Evolutionary conservation across 768 basidiomycete species (phyloP).

Genomic region (Vishniacozyma victoriae): DNA sequence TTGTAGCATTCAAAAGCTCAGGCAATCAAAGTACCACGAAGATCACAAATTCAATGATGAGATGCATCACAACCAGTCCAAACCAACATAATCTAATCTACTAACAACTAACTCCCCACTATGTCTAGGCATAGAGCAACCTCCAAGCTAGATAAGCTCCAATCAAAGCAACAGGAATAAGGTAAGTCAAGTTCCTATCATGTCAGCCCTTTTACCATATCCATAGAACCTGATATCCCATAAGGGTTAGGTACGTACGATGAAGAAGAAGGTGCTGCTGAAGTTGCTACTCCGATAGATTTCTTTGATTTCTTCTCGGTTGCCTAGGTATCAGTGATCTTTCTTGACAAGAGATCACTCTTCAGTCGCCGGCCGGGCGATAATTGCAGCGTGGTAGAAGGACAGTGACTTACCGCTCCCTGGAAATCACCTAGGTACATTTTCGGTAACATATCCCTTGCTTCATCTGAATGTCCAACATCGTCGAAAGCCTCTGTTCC

Average conservation of each 20-base stretch:
- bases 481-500: conserved; percentile 99
- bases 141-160: conserved; percentile 86
- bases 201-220: no score
- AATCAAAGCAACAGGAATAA: conserved; percentile 65
- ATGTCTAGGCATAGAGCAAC: conserved; percentile 58
- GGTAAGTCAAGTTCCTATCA: not conserved
- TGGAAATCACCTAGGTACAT: conserved; percentile 81
- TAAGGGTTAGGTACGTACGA: no score
- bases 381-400: no score
- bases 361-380: no score
- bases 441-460: conserved; percentile 70
- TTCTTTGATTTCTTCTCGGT: no score
- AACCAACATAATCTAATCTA: not conserved
- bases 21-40: no score
- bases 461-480: conserved; percentile 98
- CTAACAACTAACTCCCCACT: no score
- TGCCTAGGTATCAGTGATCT: not conserved
- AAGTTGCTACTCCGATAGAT: no score
- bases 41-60: no score
- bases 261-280: no score
- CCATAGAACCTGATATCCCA: no score
- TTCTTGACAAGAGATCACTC: not conserved
- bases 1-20: no score
- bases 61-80: conserved; percentile 1
- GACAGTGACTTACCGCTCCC: conserved; percentile 54